Conservation (phyloP, 139 green algal species). For the Coelastrella sp. region DNA sequence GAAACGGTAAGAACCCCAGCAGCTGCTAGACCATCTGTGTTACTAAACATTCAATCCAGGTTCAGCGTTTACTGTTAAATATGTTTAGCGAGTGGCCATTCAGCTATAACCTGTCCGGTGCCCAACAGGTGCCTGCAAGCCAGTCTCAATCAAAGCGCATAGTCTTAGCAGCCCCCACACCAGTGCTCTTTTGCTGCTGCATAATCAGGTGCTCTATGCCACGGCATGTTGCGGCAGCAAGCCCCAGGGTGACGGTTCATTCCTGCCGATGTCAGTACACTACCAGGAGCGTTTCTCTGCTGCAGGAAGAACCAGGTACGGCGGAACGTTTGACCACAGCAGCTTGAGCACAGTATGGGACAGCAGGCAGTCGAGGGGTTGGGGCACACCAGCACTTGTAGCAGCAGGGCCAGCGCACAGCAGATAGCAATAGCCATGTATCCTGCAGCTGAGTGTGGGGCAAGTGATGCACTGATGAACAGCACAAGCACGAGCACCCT, state of each 20-base stretch:
- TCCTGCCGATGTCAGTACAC: conserved; percentile 93
- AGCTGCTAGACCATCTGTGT: background rate
- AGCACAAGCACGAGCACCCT: background rate
- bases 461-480: background rate
- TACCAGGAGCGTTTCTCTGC: conserved; percentile 97
- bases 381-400: too few species aligned
- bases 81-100: too few species aligned
- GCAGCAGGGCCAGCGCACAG: too few species aligned
- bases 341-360: too few species aligned
- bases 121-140: too few species aligned
- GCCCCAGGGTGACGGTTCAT: conserved; percentile 79
- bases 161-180: too few species aligned
- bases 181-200: too few species aligned
- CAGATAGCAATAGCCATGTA: too few species aligned
- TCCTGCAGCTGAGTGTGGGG: background rate
- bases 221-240: conserved; percentile 86
- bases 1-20: conserved; percentile 84
- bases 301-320: conserved; percentile 87
- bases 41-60: background rate
- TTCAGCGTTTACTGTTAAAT: too few species aligned
- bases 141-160: too few species aligned
- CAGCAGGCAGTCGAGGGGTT: too few species aligned
- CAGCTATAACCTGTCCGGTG: too few species aligned
- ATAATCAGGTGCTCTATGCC: conserved; percentile 88
- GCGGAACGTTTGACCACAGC: background rate